Evolutionary conservation across 2,329 filamentous ascomycete species (phyloP).

Genomic region (Escovopsis sp.): DNA sequence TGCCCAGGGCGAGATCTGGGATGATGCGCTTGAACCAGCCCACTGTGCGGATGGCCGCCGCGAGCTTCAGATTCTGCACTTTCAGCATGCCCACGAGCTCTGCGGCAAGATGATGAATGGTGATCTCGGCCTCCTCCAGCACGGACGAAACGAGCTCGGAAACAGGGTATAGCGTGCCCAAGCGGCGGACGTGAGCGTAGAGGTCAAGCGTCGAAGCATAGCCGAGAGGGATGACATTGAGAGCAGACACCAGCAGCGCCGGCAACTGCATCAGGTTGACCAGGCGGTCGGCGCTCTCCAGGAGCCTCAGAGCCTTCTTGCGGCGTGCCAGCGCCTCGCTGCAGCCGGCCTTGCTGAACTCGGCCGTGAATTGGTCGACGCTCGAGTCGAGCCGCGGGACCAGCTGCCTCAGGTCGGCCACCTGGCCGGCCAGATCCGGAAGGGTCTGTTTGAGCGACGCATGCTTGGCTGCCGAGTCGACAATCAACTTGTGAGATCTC

Average conservation of each 20-base stretch:
- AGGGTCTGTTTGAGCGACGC: constrained; percentile 56
- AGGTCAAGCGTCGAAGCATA: constrained; percentile 85
- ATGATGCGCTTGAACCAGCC: constrained; percentile 81
- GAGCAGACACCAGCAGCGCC: constrained; percentile 65
- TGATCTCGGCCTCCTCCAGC: constrained; percentile 61
- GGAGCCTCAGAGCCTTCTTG: constrained; percentile 65
- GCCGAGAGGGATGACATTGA: constrained; percentile 49
- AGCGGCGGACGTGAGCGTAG: constrained; percentile 78
- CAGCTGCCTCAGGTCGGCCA: constrained; percentile 49
- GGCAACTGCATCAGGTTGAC: constrained; percentile 87
- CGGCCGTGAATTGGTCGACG: constrained; percentile 65
- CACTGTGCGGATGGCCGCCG: constrained; percentile 76
- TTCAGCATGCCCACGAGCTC: constrained; percentile 70
- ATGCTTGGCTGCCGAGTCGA: constrained; percentile 65
- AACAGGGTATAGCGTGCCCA: constrained; percentile 68
- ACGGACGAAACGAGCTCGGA: constrained; percentile 64
- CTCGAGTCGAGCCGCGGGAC: constrained; percentile 69
- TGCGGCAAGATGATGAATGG: constrained; percentile 76
- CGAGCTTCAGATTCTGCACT: constrained; percentile 67
- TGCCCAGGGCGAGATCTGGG: constrained; percentile 45
- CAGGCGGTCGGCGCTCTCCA: constrained; percentile 75
- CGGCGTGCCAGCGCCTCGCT: constrained; percentile 57
- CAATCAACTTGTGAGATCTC: constrained; percentile 71
- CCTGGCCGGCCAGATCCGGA: constrained; percentile 51
- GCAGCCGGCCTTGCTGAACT: constrained; percentile 60